Evolutionary conservation across 176 grass and related monocot genomes (phyloP).

Genomic region (Carex myosuroides): DNA sequence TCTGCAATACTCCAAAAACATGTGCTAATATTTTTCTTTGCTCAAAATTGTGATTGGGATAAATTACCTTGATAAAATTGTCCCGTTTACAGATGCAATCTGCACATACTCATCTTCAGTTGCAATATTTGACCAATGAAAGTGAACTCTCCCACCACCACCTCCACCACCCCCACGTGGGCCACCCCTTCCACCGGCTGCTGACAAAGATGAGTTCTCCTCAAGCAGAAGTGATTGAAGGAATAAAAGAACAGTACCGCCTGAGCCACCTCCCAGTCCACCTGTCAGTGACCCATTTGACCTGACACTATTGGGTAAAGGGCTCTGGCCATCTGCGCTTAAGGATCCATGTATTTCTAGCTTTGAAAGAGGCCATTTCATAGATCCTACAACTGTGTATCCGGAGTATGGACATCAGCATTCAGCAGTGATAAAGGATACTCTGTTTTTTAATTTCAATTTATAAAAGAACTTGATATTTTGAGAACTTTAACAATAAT

Average conservation of each 20-base stretch:
- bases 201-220: conserved; percentile 73
- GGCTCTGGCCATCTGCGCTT: conserved; percentile 66
- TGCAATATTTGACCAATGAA: conserved; percentile 92
- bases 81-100: conserved; percentile 84
- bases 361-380: conserved; percentile 90
- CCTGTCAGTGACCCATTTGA: conserved; percentile 61
- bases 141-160: conserved; percentile 87
- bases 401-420: not conserved
- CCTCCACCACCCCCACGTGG: conserved; percentile 74
- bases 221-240: conserved; percentile 64
- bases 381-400: conserved; percentile 77
- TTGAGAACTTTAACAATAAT: not conserved
- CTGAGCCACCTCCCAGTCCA: conserved; percentile 84
- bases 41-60: conserved; percentile 9
- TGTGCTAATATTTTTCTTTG: not conserved
- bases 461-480: not conserved
- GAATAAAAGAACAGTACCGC: conserved; percentile 88
- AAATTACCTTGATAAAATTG: conserved; percentile 68
- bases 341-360: conserved; percentile 65
- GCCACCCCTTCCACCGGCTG: conserved; percentile 71
- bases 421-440: not conserved
- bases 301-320: conserved; percentile 22
- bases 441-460: too few species aligned
- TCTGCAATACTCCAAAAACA: conserved; percentile 12
- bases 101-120: conserved; percentile 93